These are phyloP conservation scores for Talaromyces sp. DNA, from an alignment of 2,329 filamentous ascomycete species.

Conservation along the genomic window DNA sequence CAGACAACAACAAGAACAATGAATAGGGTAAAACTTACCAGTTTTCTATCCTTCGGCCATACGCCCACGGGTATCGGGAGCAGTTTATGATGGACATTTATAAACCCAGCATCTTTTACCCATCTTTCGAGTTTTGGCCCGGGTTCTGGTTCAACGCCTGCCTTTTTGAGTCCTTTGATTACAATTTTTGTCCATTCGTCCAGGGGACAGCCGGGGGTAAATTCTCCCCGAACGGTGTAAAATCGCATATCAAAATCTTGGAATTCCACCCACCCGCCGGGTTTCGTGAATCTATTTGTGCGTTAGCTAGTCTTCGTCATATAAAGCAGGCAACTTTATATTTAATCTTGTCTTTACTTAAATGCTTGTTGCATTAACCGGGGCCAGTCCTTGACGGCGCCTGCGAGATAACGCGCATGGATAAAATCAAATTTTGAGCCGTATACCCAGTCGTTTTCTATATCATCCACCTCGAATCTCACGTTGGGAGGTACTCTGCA, in stretches of 20 bases:
- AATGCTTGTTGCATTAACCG: slow-evolving; percentile 9
- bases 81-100: slow-evolving; percentile 12
- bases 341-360: slow-evolving; percentile 15
- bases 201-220: background rate
- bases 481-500: slow-evolving; percentile 21
- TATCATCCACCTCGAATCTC: slow-evolving; percentile 21
- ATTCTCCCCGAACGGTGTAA: slow-evolving; percentile 5
- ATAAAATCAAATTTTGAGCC: slow-evolving; percentile 21
- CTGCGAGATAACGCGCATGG: slow-evolving; percentile 18
- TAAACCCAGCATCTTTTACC: slow-evolving; percentile 15
- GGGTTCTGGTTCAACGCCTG: slow-evolving; percentile 11
- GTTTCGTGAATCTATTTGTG: slow-evolving; percentile 14
- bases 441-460: slow-evolving; percentile 18
- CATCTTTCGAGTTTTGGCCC: slow-evolving; percentile 15
- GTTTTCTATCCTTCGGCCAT: slow-evolving; percentile 14
- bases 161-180: slow-evolving; percentile 2
- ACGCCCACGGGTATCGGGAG: slow-evolving; percentile 14
- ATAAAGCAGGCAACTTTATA: too few relatives aligned
- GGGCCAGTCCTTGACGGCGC: slow-evolving; percentile 18
- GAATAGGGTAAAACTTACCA: background rate
- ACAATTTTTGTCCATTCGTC: slow-evolving; percentile 4
- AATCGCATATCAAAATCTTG: slow-evolving; percentile 14
- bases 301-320: background rate
- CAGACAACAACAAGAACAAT: background rate
- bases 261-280: slow-evolving; percentile 22